These are phyloP conservation scores for Gymnopilus dilepis DNA, from an alignment of 768 basidiomycete species.

Conservation along the genomic window DNA sequence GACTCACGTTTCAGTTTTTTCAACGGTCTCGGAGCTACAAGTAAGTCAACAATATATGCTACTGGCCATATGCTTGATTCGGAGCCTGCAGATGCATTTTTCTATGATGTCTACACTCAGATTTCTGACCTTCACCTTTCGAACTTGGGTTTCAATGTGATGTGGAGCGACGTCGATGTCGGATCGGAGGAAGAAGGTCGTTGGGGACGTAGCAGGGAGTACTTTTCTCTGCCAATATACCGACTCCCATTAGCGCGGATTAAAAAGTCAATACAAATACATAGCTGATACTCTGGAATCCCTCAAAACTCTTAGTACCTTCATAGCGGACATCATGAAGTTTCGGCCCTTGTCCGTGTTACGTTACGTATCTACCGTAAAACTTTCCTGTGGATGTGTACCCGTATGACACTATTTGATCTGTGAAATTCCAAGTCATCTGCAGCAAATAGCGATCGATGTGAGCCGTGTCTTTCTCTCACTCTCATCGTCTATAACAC, in stretches of 20 bases:
- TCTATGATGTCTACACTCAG: constrained; percentile 90
- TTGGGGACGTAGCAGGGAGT: constrained; percentile 80
- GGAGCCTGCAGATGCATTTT: constrained; percentile 65
- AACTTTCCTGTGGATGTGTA: too few species aligned
- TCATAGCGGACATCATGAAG: too few species aligned
- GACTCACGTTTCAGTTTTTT: constrained; percentile 92
- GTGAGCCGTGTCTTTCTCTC: too few species aligned
- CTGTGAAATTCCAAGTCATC: too few species aligned
- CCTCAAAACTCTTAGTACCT: too few species aligned
- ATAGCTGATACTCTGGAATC: too few species aligned
- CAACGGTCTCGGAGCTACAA: constrained; percentile 95
- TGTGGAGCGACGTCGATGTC: constrained; percentile 86
- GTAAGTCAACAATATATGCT: constrained; percentile 45
- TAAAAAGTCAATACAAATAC: constrained; percentile 1
- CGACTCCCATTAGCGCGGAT: constrained; percentile 61
- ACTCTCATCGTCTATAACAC: too few species aligned
- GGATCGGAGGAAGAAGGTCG: constrained; percentile 52
- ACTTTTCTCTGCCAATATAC: constrained; percentile 81
- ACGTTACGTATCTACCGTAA: too few species aligned
- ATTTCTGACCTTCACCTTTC: constrained; percentile 85
- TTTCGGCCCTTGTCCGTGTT: too few species aligned
- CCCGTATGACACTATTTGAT: too few species aligned
- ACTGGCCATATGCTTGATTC: constrained; percentile 11
- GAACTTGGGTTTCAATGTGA: constrained; percentile 77
- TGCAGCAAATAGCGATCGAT: too few species aligned